Base-by-base conservation (phyloP, 108 stramenopile species). In the Chaetoceros muelleri region DNA sequence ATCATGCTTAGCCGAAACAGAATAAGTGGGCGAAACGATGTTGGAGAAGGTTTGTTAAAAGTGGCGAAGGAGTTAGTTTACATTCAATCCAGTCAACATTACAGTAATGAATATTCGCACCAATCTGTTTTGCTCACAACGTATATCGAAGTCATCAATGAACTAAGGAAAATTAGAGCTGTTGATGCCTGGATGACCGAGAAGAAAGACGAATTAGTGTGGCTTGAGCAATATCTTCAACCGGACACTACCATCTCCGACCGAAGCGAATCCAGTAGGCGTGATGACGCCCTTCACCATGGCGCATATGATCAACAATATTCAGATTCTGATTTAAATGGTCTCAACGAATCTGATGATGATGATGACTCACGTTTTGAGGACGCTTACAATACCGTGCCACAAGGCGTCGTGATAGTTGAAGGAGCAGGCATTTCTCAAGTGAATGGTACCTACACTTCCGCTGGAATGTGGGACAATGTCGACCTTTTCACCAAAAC, bases 361-460 rank as follows among this genome's bases (percentile, higher is more conserved):
- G 78, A 82, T 44, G 84, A 83, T 27, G 82, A 82, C 22, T 75
- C 75, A 18, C 61, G 66, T n/a, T 61, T 44, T 30, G 74, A 73
- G 2, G 67, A 67, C 2, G 52, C 56, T 47, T 62, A 70, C 3
- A 51, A 55, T 20, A 13, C 44, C 44, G 52, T 46, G 52, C 53
- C 65, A 24, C 63, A 56, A 28, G 48, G 63, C 27, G 55, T 71
- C 19, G 55, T 89, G 25, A 48, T 64, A 26, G 78, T 94, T 18
- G 58, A 76, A 46, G 74, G 79, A 29, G 91, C 89, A 24, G 95
- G 95, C 3, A 61, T 74, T 19, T 49, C 62, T 1, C 83, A 62
- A 24, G 80, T 87, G 21, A 88, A 90, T 71, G 94, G 94, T 2
- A 56, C 59, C 0, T 95, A 92, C 62, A 59, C 53, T 13, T 72